Percentiles rank a stretch among this genome's conserved stretches.
These are phyloP conservation scores for Phialocephala sp. DNA, from an alignment of 2,329 filamentous ascomycete genomes.

Conservation along the genomic window DNA sequence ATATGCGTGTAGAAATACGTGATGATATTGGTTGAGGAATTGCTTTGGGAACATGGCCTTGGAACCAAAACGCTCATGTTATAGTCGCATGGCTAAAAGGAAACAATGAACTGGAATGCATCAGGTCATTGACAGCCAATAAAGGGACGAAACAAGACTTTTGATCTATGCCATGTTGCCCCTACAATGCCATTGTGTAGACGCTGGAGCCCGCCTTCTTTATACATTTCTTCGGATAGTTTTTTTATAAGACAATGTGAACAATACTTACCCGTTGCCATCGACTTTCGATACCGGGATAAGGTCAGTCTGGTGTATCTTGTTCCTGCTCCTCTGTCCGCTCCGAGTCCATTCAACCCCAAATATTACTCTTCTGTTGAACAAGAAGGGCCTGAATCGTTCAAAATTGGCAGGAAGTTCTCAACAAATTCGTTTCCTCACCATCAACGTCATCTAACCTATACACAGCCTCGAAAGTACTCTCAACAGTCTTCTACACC, in stretches of 20 bases:
- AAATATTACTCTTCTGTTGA: neutral
- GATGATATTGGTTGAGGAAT: neutral
- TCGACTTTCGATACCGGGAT: no score
- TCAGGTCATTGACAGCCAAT: neutral
- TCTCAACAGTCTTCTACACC: neutral
- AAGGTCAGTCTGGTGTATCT: no score
- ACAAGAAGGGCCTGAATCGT: neutral
- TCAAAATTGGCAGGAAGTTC: neutral
- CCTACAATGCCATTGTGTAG: neutral
- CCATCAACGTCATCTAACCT: neutral
- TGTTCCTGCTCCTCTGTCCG: no score
- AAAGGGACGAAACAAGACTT: neutral
- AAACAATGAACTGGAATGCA: neutral
- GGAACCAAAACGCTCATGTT: neutral
- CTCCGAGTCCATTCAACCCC: neutral
- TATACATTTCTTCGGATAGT: neutral
- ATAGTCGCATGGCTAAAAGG: neutral
- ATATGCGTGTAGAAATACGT: neutral
- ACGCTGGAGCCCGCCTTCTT: neutral
- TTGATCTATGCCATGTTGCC: neutral
- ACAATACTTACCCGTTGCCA: neutral
- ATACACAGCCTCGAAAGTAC: neutral
- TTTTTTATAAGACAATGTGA: neutral
- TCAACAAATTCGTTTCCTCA: neutral
- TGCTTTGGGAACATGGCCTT: neutral